These are phyloP conservation scores for Sporisorium reilianum DNA, from an alignment of 1,284 basidiomycete species.

Conservation along the genomic window DNA sequence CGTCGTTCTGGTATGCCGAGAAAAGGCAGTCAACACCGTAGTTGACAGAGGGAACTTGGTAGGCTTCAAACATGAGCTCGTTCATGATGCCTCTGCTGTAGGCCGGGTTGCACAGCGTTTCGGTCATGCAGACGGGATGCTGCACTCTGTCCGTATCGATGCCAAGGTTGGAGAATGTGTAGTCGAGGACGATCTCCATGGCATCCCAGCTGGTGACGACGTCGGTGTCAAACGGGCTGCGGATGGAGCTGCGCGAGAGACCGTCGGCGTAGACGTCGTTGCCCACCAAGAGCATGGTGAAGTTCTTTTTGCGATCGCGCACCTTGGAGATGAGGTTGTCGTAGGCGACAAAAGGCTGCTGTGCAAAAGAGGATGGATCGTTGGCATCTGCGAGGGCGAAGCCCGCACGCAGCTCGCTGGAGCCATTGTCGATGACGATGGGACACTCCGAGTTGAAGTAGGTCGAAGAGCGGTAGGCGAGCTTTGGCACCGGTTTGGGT, in stretches of 20 bases:
- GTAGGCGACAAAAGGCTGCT: conserved; percentile 52
- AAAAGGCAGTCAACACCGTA: conserved; percentile 93
- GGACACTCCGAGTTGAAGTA: conserved; percentile 69
- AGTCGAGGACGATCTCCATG: conserved; percentile 88
- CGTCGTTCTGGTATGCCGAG: conserved; percentile 77
- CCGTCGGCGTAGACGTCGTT: conserved; percentile 65
- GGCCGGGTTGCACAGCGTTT: conserved; percentile 87
- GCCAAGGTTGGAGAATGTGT: conserved; percentile 86
- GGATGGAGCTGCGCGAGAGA: conserved; percentile 54
- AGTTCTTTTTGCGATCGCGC: conserved; percentile 60
- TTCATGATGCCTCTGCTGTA: conserved; percentile 91
- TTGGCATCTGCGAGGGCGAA: conserved; percentile 73
- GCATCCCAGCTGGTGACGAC: conserved; percentile 66
- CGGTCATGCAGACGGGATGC: conserved; percentile 94
- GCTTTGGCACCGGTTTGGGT: conserved; percentile 37
- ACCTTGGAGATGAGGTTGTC: conserved; percentile 65
- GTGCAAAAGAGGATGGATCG: conserved; percentile 40
- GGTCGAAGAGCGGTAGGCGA: conserved; percentile 48
- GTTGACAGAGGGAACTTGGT: conserved; percentile 84
- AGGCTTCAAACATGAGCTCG: conserved; percentile 95
- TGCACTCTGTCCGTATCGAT: conserved; percentile 82
- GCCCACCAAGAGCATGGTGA: conserved; percentile 62
- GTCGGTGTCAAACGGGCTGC: conserved; percentile 63
- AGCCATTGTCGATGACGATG: conserved; percentile 93
- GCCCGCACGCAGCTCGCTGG: conserved; percentile 88